These are phyloP conservation scores for Euphorbia celastroides DNA, from an alignment of 441 rosid genomes.

Conservation along the genomic window DNA sequence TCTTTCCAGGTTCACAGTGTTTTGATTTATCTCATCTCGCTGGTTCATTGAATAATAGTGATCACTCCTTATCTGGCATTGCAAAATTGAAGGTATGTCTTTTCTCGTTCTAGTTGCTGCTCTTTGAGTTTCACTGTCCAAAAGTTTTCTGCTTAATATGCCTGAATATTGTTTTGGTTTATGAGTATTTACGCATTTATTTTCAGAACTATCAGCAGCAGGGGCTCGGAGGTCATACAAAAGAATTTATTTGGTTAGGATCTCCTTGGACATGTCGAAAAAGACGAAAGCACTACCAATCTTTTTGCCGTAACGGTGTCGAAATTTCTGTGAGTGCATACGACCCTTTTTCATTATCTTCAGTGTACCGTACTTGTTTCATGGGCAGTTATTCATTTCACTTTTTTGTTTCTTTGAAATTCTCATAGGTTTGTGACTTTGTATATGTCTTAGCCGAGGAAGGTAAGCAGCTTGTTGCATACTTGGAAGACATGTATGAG, in stretches of 20 bases:
- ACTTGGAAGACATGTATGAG: constrained; percentile 76
- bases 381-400: neutral
- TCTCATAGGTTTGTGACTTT: constrained; percentile 55
- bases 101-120: neutral
- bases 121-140: neutral
- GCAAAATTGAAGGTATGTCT: constrained; percentile 33
- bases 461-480: constrained; percentile 59
- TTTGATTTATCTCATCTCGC: neutral
- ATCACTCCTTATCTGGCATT: constrained; percentile 23
- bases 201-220: constrained; percentile 26
- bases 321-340: constrained; percentile 56
- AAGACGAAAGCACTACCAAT: constrained; percentile 51
- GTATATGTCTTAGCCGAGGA: constrained; percentile 74
- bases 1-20: constrained; percentile 13
- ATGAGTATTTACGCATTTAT: neutral
- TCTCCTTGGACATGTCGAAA: constrained; percentile 57
- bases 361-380: neutral
- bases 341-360: neutral
- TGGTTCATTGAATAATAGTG: constrained; percentile 17
- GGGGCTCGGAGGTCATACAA: constrained; percentile 25
- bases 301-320: constrained; percentile 54
- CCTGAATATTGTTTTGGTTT: neutral
- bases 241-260: constrained; percentile 55
- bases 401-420: neutral
- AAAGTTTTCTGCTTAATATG: neutral